phyloP scores from a whole-genome alignment of 2,329 filamentous ascomycete species.

The Scytalidium lignicola region DNA sequence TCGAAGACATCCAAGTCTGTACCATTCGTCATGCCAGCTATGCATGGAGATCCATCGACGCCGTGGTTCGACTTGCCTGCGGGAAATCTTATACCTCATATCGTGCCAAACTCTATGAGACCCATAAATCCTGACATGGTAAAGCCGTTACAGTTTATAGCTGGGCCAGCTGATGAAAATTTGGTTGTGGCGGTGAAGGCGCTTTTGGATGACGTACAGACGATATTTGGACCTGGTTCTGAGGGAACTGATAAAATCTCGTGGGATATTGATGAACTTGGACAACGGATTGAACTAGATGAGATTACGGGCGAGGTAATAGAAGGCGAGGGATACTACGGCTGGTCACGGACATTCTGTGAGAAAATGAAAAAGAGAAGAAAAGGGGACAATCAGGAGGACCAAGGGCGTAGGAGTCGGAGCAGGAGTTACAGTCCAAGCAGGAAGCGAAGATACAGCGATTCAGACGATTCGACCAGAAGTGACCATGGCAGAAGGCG shows the following conservation, averaged over 20 bases:
- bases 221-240: slow-evolving; percentile 53
- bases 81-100: slow-evolving; percentile 72
- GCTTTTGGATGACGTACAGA: slow-evolving; percentile 64
- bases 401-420: slow-evolving; percentile 8
- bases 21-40: slow-evolving; percentile 68
- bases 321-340: slow-evolving; percentile 74
- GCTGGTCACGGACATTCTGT: slow-evolving; percentile 79
- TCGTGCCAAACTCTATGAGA: slow-evolving; percentile 69
- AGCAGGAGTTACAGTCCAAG: slow-evolving; percentile 19
- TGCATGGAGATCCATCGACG: slow-evolving; percentile 67
- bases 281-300: slow-evolving; percentile 61
- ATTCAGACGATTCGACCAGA: slow-evolving; percentile 19
- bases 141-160: slow-evolving; percentile 63
- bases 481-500: slow-evolving; percentile 14
- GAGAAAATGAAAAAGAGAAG: slow-evolving; percentile 66
- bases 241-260: slow-evolving; percentile 42
- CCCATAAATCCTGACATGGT: slow-evolving; percentile 69
- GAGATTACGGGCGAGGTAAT: slow-evolving; percentile 58
- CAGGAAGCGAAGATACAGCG: slow-evolving; percentile 24
- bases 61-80: slow-evolving; percentile 82
- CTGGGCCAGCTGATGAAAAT: slow-evolving; percentile 63
- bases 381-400: slow-evolving; percentile 17
- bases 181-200: slow-evolving; percentile 64
- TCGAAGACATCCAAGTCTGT: slow-evolving; percentile 54
- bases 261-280: slow-evolving; percentile 69